These are phyloP conservation scores for Rhizopogon vinicolor DNA, from an alignment of 768 basidiomycete genomes.

Conservation along the genomic window DNA sequence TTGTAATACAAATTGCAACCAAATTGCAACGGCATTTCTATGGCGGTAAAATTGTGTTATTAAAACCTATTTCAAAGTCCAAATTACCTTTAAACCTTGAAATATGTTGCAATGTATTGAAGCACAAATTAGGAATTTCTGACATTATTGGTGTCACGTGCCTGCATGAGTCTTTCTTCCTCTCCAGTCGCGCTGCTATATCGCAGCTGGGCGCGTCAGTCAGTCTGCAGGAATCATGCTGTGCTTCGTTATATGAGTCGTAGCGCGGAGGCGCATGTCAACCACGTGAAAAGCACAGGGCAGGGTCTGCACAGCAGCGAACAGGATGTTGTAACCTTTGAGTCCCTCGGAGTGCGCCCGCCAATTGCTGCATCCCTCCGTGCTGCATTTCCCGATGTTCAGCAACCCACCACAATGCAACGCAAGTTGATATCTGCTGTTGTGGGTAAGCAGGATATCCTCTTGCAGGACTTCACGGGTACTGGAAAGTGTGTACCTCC, in stretches of 20 bases:
- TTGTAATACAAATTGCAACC: no score
- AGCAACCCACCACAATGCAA: slow-evolving; percentile 56
- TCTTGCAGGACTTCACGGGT: slow-evolving; percentile 70
- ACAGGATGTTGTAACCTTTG: slow-evolving; percentile 31
- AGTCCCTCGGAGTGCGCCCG: slow-evolving; percentile 48
- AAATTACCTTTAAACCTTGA: no score
- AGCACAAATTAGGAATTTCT: no score
- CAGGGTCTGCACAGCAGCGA: neutral
- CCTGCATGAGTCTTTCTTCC: slow-evolving; percentile 21
- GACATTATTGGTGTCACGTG: slow-evolving; percentile 10
- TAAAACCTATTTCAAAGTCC: no score
- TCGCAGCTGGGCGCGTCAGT: slow-evolving; percentile 6
- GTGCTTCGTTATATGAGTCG: slow-evolving; percentile 21
- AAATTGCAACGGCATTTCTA: no score
- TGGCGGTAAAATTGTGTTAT: no score
- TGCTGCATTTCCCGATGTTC: slow-evolving; percentile 58
- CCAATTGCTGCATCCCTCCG: slow-evolving; percentile 45
- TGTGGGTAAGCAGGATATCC: slow-evolving; percentile 49
- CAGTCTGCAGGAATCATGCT: slow-evolving; percentile 16
- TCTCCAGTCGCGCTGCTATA: slow-evolving; percentile 2
- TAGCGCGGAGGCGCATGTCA: slow-evolving; percentile 18
- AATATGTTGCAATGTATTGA: no score
- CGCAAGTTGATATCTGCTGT: slow-evolving; percentile 58
- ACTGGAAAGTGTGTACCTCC: slow-evolving; percentile 63
- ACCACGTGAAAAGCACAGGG: slow-evolving; percentile 2